Base-by-base conservation (phyloP, 148 eudicot genomes). In the Vaccinium myrtillus region DNA sequence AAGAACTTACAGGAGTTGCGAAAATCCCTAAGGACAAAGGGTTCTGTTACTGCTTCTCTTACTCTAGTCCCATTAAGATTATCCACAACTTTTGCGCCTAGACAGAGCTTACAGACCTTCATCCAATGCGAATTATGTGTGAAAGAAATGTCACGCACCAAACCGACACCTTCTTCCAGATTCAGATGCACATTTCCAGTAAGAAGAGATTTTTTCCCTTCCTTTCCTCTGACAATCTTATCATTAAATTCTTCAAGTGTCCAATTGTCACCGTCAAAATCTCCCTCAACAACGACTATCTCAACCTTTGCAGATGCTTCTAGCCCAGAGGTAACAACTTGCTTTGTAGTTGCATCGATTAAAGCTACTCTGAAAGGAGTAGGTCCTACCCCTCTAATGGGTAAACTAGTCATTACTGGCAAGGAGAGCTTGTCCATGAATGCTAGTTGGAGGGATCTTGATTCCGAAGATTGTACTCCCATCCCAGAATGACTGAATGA, bases 51-150 rank as follows among this genome's bases (percentile, higher is more conserved):
- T 78, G 87, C 88, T 82, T 82, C 87, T 87, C 80, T 80, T 51
- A 87, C 85, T 58, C 48, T 80, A 70, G 23, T 39, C 2, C 87
- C 83, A 16, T 19, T 23, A 15, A 79, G 36, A 65, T 48, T 71
- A 83, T 83, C 86, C 84, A 79, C 83, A n/a, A 85, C n/a, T 74
- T 87, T 85, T 23, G 88, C 88, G 19, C 87, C 88, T 3, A 90
- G 83, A 59, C 77, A 49, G 81, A 79, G 82, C 69, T n/a, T 25
- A 25, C 69, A 54, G 50, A 8, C 74, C 78, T 74, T 84, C 85
- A 63, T 87, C 85, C 85, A 85, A 39, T 0, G 21, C 30, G 73
- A 10, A 73, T 86, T 84, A 58, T 87, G 88, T 12, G 77, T 80
- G 25, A 89, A 84, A 55, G 87, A 84, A 70, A 83, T 58, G 12